Evolutionary conservation across 2,329 filamentous ascomycete genomes (phyloP).

Genomic region (Calonectria ilicicola): DNA sequence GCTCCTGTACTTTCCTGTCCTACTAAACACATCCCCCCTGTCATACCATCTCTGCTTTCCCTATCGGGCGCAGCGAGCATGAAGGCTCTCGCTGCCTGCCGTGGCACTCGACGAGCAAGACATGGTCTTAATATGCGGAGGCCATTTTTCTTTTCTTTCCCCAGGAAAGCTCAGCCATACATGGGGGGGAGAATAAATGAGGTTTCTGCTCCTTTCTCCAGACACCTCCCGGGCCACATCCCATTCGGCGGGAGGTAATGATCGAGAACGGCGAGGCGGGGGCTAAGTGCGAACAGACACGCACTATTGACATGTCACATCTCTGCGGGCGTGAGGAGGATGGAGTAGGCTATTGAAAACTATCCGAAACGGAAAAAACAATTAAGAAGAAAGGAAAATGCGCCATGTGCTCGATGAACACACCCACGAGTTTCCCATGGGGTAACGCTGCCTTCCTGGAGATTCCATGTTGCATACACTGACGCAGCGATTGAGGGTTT

Average conservation of each 20-base stretch:
- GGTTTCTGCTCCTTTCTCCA: not conserved
- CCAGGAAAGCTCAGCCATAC: not conserved
- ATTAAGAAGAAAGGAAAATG: not conserved
- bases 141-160: not conserved
- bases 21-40: constrained; percentile 5
- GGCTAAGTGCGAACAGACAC: constrained; percentile 2
- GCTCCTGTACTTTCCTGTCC: constrained; percentile 5
- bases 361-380: not conserved
- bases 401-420: constrained; percentile 8
- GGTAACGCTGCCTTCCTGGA: not conserved
- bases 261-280: not conserved
- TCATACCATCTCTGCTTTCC: constrained; percentile 5
- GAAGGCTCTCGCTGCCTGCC: constrained; percentile 30
- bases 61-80: constrained; percentile 12
- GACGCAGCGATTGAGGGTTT: not conserved
- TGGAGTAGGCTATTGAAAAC: not conserved
- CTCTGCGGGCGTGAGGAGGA: not conserved
- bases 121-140: constrained; percentile 5
- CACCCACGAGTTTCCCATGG: not conserved
- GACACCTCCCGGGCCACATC: not conserved
- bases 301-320: constrained; percentile 20
- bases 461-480: not conserved
- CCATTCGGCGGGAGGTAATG: not conserved
- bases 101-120: constrained; percentile 30
- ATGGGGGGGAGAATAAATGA: not conserved